These are phyloP conservation scores for Escallonia herrerae DNA, from an alignment of 129 eudicot genomes.

Conservation along the genomic window DNA sequence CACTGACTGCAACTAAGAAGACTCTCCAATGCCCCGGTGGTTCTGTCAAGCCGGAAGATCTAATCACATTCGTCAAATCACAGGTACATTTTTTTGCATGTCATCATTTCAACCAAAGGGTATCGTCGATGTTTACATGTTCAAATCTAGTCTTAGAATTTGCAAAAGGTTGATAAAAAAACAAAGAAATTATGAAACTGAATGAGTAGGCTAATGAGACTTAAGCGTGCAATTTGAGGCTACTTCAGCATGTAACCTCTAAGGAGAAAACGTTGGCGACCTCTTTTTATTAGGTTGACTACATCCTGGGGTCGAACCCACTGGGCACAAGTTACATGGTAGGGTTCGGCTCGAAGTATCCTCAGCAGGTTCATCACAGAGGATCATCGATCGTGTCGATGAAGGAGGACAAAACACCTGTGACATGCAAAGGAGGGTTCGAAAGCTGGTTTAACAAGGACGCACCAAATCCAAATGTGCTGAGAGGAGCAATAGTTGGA, in stretches of 20 bases:
- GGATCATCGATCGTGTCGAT: conserved; percentile 53
- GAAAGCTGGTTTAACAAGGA: conserved; percentile 42
- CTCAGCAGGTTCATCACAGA: conserved; percentile 55
- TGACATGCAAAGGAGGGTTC: conserved; percentile 60
- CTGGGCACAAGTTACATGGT: conserved; percentile 57
- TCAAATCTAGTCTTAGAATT: neutral
- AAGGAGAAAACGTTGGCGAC: too few species aligned
- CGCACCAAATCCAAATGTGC: conserved; percentile 32
- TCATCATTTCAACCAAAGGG: conserved; percentile 2
- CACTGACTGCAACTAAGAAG: conserved; percentile 40
- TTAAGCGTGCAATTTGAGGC: too few species aligned
- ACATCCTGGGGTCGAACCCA: conserved; percentile 56
- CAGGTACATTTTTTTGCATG: conserved; percentile 26
- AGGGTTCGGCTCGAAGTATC: conserved; percentile 50
- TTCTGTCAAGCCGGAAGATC: conserved; percentile 35
- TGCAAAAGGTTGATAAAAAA: neutral
- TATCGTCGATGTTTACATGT: too few species aligned
- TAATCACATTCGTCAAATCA: conserved; percentile 56
- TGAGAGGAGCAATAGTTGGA: conserved; percentile 38
- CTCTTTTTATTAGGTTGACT: conserved; percentile 33
- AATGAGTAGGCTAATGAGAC: too few species aligned
- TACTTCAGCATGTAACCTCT: too few species aligned
- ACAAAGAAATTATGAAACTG: neutral
- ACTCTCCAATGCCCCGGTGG: conserved; percentile 32
- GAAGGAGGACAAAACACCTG: conserved; percentile 38